These are phyloP conservation scores for Eragrostis nindensis DNA, from an alignment of 176 grass and related monocot genomes.

Conservation along the genomic window DNA sequence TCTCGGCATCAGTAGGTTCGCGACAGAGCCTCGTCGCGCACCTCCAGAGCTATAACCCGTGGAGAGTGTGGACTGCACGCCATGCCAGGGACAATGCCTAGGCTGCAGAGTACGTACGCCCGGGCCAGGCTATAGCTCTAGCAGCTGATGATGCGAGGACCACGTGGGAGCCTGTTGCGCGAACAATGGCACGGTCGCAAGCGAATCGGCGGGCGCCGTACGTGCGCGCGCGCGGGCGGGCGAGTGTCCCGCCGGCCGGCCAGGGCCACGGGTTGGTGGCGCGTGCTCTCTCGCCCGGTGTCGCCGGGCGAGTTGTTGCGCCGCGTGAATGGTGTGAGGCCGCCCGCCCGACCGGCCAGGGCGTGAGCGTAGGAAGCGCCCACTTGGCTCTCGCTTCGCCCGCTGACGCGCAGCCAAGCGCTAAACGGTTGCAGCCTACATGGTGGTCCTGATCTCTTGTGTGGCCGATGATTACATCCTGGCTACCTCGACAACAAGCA, in stretches of 20 bases:
- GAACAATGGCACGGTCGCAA: not conserved
- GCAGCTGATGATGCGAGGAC: not conserved
- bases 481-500: no score
- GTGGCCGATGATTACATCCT: no score
- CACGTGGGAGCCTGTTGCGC: not conserved
- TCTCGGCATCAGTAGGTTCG: not conserved
- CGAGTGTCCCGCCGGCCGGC: not conserved
- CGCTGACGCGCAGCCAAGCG: not conserved
- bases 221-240: not conserved
- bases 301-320: not conserved
- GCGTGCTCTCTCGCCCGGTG: not conserved
- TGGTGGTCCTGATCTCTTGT: no score
- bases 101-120: no score
- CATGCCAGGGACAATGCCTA: no score
- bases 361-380: not conserved
- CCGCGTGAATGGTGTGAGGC: not conserved
- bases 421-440: no score
- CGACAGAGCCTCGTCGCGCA: slow-evolving; percentile 3
- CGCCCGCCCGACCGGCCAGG: not conserved
- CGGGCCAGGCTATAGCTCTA: not conserved
- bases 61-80: no score
- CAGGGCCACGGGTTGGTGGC: slow-evolving; percentile 42
- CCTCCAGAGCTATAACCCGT: no score
- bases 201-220: slow-evolving; percentile 15
- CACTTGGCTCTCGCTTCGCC: slow-evolving; percentile 13